Conservation (phyloP, 257 asterid species). For the Voacanga thouarsii region DNA sequence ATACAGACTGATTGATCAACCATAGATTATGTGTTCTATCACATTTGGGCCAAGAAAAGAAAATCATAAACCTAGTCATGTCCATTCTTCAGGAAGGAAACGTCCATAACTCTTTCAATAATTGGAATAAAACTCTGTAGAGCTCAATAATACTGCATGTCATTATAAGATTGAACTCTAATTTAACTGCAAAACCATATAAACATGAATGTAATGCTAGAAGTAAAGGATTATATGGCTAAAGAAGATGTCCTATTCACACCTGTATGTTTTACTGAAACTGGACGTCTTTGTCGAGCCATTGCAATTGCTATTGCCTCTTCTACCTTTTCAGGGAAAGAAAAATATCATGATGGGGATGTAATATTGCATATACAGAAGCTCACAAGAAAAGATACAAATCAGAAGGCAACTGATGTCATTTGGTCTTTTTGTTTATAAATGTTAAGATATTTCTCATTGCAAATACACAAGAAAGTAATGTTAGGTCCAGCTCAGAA, state of each 20-base stretch:
- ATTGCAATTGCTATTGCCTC: slow-evolving; percentile 82
- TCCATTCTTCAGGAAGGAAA: not conserved
- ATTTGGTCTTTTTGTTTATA: not conserved
- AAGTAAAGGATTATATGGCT: not conserved
- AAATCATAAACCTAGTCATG: not conserved
- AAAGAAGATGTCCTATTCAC: not conserved
- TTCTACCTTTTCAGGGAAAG: slow-evolving; percentile 57
- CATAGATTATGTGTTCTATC: not conserved
- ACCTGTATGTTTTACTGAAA: slow-evolving; percentile 50
- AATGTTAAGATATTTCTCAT: not conserved
- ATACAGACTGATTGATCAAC: not conserved
- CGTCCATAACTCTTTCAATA: not conserved
- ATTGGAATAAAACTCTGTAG: not conserved
- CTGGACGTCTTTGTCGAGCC: slow-evolving; percentile 73
- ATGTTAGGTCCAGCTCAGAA: not conserved
- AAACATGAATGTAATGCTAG: not conserved
- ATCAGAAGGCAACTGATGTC: not conserved
- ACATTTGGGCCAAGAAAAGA: not conserved
- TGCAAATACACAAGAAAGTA: not conserved
- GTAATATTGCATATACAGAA: not conserved
- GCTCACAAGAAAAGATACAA: not conserved
- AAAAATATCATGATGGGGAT: slow-evolving; percentile 4
- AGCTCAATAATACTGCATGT: not conserved
- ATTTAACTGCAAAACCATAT: not conserved
- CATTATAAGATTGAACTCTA: not conserved